These are phyloP conservation scores for Paramecium pentaurelia DNA, from an alignment of 73 alveolate genomes.

Conservation along the genomic window DNA sequence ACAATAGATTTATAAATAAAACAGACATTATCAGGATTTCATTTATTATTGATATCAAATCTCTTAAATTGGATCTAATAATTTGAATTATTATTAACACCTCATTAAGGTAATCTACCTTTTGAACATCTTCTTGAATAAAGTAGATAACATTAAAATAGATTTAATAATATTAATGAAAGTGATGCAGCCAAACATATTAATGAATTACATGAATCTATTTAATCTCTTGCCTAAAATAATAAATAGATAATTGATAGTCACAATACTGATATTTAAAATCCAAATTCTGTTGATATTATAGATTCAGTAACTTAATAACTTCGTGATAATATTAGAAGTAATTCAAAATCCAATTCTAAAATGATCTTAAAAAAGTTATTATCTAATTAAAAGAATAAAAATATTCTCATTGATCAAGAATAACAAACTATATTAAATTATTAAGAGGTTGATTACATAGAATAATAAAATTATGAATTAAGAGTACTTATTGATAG, in stretches of 20 bases:
- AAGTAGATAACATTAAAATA: background rate
- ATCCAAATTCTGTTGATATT: background rate
- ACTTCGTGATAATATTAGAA: background rate
- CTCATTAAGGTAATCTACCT: background rate
- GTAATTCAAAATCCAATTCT: background rate
- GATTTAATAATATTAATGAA: background rate
- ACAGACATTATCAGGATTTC: background rate
- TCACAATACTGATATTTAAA: background rate
- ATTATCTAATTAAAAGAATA: background rate
- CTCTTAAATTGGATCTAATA: background rate
- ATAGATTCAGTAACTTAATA: background rate
- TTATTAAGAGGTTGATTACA: background rate
- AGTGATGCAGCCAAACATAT: conserved; percentile 1
- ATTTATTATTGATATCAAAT: background rate
- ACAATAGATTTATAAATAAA: background rate
- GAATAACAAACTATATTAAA: background rate
- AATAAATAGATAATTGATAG: background rate
- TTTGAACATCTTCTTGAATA: conserved; percentile 3
- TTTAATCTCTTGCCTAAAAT: background rate
- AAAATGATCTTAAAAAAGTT: background rate
- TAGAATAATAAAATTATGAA: background rate
- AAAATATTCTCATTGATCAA: background rate
- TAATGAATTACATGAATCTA: conserved; percentile 1
- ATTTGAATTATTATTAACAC: background rate
- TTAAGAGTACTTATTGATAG: background rate